phyloP scores from a whole-genome alignment of 352 stramenopile species.

The Phytophthora tentaculata region DNA sequence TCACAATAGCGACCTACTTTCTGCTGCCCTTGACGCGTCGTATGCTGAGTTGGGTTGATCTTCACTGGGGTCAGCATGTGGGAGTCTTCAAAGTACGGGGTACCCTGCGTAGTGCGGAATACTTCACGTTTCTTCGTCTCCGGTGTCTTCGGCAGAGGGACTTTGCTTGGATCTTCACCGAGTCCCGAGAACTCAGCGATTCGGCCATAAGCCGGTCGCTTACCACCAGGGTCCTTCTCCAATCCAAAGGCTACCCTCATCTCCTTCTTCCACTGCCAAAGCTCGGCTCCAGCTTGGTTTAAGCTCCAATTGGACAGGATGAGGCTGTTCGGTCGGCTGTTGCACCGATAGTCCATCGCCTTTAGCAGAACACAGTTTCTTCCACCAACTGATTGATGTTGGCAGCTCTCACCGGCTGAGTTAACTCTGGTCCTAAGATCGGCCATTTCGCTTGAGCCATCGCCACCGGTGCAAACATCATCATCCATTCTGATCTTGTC shows the following conservation, averaged over 20 bases:
- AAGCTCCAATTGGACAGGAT: background rate
- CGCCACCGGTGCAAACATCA: background rate
- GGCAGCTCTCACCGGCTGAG: background rate
- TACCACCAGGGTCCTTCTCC: background rate
- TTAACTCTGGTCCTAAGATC: conserved; percentile 1
- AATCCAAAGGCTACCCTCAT: background rate
- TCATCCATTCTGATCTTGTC: background rate
- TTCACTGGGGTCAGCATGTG: background rate
- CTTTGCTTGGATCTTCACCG: background rate
- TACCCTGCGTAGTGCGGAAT: background rate
- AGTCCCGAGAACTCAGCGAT: background rate
- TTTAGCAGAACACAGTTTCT: background rate
- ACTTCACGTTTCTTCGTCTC: background rate
- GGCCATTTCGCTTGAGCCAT: conserved; percentile 1
- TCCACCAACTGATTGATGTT: background rate
- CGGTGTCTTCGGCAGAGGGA: background rate
- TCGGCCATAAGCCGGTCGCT: background rate
- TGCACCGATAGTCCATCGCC: background rate
- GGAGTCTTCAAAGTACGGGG: background rate
- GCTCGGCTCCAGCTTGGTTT: background rate
- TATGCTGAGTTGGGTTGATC: background rate
- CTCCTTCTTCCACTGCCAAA: background rate
- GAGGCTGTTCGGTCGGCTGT: background rate
- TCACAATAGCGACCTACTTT: background rate
- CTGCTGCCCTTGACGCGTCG: background rate